phyloP scores from a whole-genome alignment of 441 rosid genomes.

The Brassica balearica region DNA sequence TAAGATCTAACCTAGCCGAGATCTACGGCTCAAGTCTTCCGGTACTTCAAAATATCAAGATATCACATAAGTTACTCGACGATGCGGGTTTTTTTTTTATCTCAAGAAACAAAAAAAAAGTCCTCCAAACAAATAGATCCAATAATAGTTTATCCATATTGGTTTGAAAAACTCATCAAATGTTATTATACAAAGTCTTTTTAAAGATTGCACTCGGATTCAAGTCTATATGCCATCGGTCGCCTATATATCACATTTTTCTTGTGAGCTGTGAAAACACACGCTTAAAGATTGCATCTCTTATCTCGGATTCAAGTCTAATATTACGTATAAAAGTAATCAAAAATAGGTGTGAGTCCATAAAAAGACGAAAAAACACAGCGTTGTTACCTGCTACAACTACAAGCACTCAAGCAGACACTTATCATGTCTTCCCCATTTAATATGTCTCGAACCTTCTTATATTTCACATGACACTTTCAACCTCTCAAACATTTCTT shows the following conservation, averaged over 20 bases:
- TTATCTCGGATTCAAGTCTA: no score
- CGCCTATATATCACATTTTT: constrained; percentile 5
- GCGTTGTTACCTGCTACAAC: constrained; percentile 23
- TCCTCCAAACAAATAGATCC: neutral
- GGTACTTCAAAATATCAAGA: neutral
- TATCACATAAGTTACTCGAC: constrained; percentile 1
- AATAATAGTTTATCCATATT: neutral
- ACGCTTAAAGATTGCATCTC: no score
- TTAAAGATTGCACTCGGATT: neutral
- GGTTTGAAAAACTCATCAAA: no score
- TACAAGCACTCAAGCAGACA: constrained; percentile 34
- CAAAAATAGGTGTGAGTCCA: constrained; percentile 27
- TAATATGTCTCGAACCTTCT: constrained; percentile 25
- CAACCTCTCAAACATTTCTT: neutral
- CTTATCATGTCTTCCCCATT: constrained; percentile 21
- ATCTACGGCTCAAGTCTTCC: constrained; percentile 30
- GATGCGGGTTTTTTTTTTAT: neutral
- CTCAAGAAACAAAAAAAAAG: neutral
- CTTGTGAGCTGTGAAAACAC: neutral
- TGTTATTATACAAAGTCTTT: neutral
- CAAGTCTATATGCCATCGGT: neutral
- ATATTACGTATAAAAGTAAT: neutral
- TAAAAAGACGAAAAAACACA: constrained; percentile 22
- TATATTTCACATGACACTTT: constrained; percentile 20
- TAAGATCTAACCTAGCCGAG: constrained; percentile 7